Evolutionary conservation across 306 rosid species (phyloP), one percentile per base, ranked within the genome.

Genomic region (Ormosia emarginata): DNA sequence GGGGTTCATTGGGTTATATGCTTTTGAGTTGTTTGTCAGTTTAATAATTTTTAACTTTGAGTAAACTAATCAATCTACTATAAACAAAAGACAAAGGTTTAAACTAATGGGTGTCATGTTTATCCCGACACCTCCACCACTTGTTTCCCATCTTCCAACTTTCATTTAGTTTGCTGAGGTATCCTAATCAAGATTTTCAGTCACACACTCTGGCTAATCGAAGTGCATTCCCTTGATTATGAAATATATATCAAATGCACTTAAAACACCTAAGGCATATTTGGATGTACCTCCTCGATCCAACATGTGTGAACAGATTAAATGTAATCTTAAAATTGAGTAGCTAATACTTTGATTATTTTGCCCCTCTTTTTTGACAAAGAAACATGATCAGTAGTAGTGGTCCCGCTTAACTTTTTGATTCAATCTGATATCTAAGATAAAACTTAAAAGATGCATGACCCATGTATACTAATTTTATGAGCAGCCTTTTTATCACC

Each of bases 71-170:
- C 17, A 58, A 67, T 29, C 41, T 30, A 30, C 44, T 24, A 24
- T 7, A 41, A 18, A 67, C 29, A 3, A 24, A 68, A 18, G 14
- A 3, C 49, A 14, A 43, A 52, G 44, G 41, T 29, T 71, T 67
- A 67, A 71, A 67, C 72, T 43, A 88, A 79, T 71, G 80, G 87
- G 84, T 85, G 90, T 83, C 86, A 91, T 85, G 75, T 85, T 85
- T 81, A 85, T 88, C 71, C 91, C 92, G 89, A 88, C 92, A 90
- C 58, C 41, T 76, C 14, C 73, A 81, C 30, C 81, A 74, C 61
- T 55, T 81, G 92, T 88, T 90, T 90, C 91, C 94, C 82, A 33
- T 82, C 78, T 75, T 83, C 89, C 89, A 85, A 85, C 94, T 90
- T 49, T 68, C 37, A 58, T 63, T 73, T 32, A 7, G 82, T 75